phyloP scores from a whole-genome alignment of 225 moss, liverwort and hornwort species.

The Polytrichum commune region DNA sequence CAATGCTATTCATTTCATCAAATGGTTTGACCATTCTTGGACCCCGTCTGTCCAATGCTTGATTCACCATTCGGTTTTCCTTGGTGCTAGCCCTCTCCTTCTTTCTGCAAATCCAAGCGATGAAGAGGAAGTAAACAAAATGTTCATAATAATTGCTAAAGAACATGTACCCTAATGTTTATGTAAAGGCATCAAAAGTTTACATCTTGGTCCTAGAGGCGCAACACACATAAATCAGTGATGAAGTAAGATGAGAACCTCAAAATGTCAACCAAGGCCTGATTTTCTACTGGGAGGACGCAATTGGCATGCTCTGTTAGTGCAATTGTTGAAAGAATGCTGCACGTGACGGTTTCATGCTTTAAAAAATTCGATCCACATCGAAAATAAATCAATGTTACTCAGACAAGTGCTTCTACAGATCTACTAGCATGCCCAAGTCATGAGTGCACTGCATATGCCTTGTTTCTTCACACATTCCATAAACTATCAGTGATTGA shows the following conservation, averaged over 20 bases:
- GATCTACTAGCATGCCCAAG: too few relatives aligned
- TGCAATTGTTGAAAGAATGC: conserved; percentile 65
- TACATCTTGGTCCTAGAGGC: too few relatives aligned
- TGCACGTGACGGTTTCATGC: conserved; percentile 19
- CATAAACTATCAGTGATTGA: too few relatives aligned
- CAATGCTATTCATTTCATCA: conserved; percentile 83
- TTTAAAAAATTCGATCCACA: neutral
- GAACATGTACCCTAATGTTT: too few relatives aligned
- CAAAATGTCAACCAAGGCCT: conserved; percentile 78
- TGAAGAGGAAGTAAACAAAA: neutral
- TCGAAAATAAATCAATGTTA: too few relatives aligned
- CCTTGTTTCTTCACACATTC: too few relatives aligned
- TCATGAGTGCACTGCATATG: too few relatives aligned
- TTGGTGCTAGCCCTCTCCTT: conserved; percentile 29
- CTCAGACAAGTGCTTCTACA: too few relatives aligned
- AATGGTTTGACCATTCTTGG: conserved; percentile 64
- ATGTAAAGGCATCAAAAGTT: too few relatives aligned
- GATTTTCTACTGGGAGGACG: conserved; percentile 89
- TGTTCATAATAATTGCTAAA: too few relatives aligned
- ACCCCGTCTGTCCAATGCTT: conserved; percentile 18
- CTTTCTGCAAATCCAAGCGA: conserved; percentile 20
- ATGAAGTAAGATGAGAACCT: conserved; percentile 29
- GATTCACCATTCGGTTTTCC: conserved; percentile 12
- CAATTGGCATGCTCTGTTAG: conserved; percentile 90
- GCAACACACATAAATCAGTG: too few relatives aligned